phyloP scores from a whole-genome alignment of 768 basidiomycete species.

The Porpolomopsis calyptriformis region DNA sequence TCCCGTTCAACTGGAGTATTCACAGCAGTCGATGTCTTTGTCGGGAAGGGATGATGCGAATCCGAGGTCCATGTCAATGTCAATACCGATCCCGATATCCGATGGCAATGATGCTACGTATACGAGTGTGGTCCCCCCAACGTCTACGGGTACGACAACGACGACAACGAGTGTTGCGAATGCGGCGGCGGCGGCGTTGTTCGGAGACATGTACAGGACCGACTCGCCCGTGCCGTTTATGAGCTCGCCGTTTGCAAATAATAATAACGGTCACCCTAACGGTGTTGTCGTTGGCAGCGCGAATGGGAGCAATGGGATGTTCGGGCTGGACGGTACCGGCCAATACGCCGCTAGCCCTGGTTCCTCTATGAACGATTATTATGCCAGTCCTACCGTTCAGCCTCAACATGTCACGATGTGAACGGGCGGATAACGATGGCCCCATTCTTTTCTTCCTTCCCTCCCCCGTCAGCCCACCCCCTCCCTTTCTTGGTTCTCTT shows the following conservation, averaged over 20 bases:
- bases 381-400: background rate
- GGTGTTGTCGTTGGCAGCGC: too few relatives aligned
- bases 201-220: constrained; percentile 27
- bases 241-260: background rate
- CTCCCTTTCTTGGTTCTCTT: background rate
- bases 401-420: constrained; percentile 8
- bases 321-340: constrained; percentile 1
- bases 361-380: too few relatives aligned
- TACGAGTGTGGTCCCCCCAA: too few relatives aligned
- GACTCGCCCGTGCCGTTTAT: constrained; percentile 31
- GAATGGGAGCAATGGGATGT: too few relatives aligned
- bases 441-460: background rate
- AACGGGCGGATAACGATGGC: background rate
- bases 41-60: too few relatives aligned
- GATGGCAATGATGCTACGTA: too few relatives aligned
- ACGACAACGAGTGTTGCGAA: constrained; percentile 7
- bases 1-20: constrained; percentile 26
- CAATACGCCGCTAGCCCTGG: too few relatives aligned
- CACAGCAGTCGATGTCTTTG: constrained; percentile 18
- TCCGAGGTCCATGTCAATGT: too few relatives aligned
- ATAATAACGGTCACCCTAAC: too few relatives aligned
- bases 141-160: constrained; percentile 11
- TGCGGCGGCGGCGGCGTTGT: constrained; percentile 8
- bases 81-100: constrained; percentile 22
- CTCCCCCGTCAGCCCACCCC: too few relatives aligned